These are phyloP conservation scores for Mycosphaerella arachidis DNA, from an alignment of 2,329 filamentous ascomycete genomes.

Conservation along the genomic window DNA sequence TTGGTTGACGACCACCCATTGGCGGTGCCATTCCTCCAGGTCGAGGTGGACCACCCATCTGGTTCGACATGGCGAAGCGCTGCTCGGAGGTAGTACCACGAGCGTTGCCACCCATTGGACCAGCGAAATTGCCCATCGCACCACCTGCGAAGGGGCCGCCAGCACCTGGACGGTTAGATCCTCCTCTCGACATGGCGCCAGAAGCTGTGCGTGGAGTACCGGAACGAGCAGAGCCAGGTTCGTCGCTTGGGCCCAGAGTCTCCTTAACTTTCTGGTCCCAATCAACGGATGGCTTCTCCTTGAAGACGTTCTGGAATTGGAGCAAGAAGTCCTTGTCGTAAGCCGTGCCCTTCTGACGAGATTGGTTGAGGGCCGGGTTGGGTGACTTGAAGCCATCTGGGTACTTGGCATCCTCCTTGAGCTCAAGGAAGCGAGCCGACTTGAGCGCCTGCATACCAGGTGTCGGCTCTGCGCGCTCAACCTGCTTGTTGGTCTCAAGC, in stretches of 20 bases:
- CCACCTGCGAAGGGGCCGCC: constrained; percentile 53
- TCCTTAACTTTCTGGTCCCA: constrained; percentile 87
- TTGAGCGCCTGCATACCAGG: constrained; percentile 90
- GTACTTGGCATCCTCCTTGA: constrained; percentile 71
- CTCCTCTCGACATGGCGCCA: constrained; percentile 45
- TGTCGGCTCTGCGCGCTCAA: constrained; percentile 89
- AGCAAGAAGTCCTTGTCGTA: constrained; percentile 94
- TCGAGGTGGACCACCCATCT: constrained; percentile 9
- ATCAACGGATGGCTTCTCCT: constrained; percentile 90
- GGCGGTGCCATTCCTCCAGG: constrained; percentile 41
- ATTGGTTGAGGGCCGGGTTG: constrained; percentile 84
- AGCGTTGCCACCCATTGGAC: constrained; percentile 18
- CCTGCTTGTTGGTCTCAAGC: constrained; percentile 75
- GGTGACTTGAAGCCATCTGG: constrained; percentile 80
- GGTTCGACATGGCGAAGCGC: constrained; percentile 53
- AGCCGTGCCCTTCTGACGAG: constrained; percentile 74
- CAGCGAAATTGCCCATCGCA: constrained; percentile 30
- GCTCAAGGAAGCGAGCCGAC: constrained; percentile 80
- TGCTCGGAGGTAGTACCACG: constrained; percentile 72
- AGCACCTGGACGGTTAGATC: constrained; percentile 35
- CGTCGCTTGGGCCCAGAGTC: constrained; percentile 71
- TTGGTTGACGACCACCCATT: constrained; percentile 45
- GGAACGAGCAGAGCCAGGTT: constrained; percentile 53
- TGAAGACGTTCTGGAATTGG: constrained; percentile 94
- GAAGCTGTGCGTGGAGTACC: constrained; percentile 53